These are phyloP conservation scores for Agroathelia rolfsii DNA, from an alignment of 1,284 basidiomycete species.

Conservation along the genomic window DNA sequence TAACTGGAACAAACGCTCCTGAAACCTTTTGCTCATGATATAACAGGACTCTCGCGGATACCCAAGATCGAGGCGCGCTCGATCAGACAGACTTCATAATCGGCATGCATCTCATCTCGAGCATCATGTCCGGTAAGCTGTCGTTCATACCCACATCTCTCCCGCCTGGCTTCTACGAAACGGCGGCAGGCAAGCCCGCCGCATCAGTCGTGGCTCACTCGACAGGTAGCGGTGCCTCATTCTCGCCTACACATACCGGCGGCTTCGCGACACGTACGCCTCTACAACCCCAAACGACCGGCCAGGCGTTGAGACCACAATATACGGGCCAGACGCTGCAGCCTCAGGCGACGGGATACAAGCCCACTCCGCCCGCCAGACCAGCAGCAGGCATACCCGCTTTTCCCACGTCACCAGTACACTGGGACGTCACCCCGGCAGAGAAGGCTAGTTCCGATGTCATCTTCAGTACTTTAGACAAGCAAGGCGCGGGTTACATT, in stretches of 20 bases:
- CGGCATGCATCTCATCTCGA: slow-evolving; percentile 95
- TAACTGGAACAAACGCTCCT: slow-evolving; percentile 3
- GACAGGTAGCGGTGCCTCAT: slow-evolving; percentile 51
- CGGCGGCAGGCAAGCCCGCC: slow-evolving; percentile 43
- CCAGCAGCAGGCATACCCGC: slow-evolving; percentile 14
- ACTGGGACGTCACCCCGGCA: slow-evolving; percentile 80
- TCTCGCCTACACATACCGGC: slow-evolving; percentile 35
- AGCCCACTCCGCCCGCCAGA: slow-evolving; percentile 5
- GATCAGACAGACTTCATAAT: slow-evolving; percentile 92
- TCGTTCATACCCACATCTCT: slow-evolving; percentile 68
- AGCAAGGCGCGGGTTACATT: slow-evolving; percentile 69
- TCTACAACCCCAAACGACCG: slow-evolving; percentile 57
- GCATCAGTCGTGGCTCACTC: slow-evolving; percentile 40
- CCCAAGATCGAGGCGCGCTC: slow-evolving; percentile 82
- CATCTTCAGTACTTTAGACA: slow-evolving; percentile 81
- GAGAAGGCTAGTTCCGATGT: slow-evolving; percentile 79
- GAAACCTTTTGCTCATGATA: slow-evolving; percentile 7
- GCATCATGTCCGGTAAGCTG: slow-evolving; percentile 76
- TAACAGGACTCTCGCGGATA: slow-evolving; percentile 85
- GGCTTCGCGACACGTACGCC: slow-evolving; percentile 24
- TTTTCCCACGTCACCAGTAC: slow-evolving; percentile 21
- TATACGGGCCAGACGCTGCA: slow-evolving; percentile 35
- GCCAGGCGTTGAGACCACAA: slow-evolving; percentile 36
- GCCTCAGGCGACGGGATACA: slow-evolving; percentile 30
- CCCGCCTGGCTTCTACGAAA: slow-evolving; percentile 88